Evolutionary conservation across 371 early-diverging fungal genomes (phyloP), one percentile per base, ranked within the genome.

Genomic region (Lichtheimia ornata): DNA sequence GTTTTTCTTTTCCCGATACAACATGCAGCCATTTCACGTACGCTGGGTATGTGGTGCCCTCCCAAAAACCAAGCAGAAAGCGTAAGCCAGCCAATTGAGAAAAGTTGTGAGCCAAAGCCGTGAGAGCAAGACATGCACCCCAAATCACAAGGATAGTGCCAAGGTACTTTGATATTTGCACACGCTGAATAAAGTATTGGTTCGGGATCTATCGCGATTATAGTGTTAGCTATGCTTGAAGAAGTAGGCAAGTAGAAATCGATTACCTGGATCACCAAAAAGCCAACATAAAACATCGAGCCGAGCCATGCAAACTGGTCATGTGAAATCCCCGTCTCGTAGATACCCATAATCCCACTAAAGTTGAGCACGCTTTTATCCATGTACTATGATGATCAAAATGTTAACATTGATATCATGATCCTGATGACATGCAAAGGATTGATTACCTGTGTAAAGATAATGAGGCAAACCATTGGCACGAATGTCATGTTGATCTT

Each of bases 281-380:
- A 76, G n/a, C 76, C 76, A 17, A 72, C 63, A 40, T 65, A 64
- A 20, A 77, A 77, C 17, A 77, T 63, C 5, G 71, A 72, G 25
- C 72, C 68, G 7, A 77, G 20, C 66, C 71, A 70, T 47, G 69
- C 60, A 43, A 64, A 77, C 44, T 77, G 63, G 7, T 63, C 44
- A 25, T 63, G 59, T 15, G 35, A 42, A 12, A 77, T 56, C 13
- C 56, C 40, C 4, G 70, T 65, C 11, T 59, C 57, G 17, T 40
- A 65, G 11, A 77, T 63, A 40, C 69, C 69, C 18, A 72, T 58
- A 3, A 71, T 66, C 25, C 60, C 59, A 24, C 72, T 47, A 40
- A 69, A 62, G 28, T 62, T 70, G 9, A 77, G 53, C 12, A 72
- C 56, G 4, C 69, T 65, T 42, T 77, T 77, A 42, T 77, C 77